Percentiles rank a stretch among this genome's conserved stretches.
phyloP scores from a whole-genome alignment of 2,329 filamentous ascomycete species.

The Curvularia sp. region DNA sequence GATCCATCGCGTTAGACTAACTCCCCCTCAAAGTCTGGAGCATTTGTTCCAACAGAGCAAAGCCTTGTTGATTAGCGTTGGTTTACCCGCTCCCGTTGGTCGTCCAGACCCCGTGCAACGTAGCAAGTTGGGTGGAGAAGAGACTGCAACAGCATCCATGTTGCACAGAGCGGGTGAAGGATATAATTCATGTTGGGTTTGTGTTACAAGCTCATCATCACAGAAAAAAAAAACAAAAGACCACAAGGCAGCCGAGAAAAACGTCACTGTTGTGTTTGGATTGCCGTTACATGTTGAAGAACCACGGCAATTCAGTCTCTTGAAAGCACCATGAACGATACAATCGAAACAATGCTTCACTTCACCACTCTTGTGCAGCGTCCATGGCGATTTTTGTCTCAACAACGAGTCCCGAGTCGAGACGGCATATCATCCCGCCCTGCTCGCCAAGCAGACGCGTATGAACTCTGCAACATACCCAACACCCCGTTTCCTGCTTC shows the following conservation, averaged over 20 bases:
- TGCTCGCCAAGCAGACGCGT: background rate
- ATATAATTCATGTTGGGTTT: background rate
- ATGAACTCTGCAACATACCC: background rate
- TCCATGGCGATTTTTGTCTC: background rate
- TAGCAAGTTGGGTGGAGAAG: background rate
- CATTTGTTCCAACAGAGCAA: background rate
- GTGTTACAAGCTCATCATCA: background rate
- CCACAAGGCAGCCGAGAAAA: background rate
- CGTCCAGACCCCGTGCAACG: background rate
- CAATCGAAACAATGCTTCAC: background rate
- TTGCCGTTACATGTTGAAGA: background rate
- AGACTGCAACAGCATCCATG: background rate
- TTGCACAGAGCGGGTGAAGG: background rate
- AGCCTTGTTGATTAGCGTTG: background rate
- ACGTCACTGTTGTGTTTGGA: background rate
- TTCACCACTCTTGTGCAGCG: background rate
- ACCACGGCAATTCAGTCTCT: no score
- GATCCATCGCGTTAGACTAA: background rate
- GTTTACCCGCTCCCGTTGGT: background rate
- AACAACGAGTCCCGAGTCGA: background rate
- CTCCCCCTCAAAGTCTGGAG: no score
- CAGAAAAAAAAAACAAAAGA: background rate
- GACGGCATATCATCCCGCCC: background rate
- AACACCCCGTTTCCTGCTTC: background rate
- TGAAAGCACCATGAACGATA: no score